Conservation (phyloP, 352 stramenopile species). For the Phytophthora crassamura region DNA sequence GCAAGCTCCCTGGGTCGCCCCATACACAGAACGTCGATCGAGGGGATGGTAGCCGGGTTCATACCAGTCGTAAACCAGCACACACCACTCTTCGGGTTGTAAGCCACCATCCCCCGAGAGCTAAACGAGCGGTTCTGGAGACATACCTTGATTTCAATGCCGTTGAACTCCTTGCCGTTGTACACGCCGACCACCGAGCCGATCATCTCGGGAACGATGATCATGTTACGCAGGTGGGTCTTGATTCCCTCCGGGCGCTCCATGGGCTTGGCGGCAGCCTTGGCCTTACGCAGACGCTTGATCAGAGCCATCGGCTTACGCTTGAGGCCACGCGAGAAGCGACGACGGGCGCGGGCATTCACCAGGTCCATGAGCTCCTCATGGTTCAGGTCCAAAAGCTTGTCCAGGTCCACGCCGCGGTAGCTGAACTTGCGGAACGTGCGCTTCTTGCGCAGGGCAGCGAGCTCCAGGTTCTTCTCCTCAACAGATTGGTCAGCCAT, state of each 20-base stretch:
- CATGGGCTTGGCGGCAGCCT: constrained; percentile 96
- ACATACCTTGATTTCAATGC: constrained; percentile 99
- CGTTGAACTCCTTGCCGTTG: constrained; percentile 99
- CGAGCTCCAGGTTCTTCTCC: constrained; percentile 87
- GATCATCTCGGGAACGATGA: constrained; percentile 99
- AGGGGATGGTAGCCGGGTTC: constrained; percentile 70
- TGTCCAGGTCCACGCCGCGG: constrained; percentile 99
- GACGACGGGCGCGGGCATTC: constrained; percentile 94
- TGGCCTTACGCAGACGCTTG: constrained; percentile 99
- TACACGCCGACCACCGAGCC: constrained; percentile 99
- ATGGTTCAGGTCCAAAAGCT: constrained; percentile 99
- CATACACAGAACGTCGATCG: constrained; percentile 90
- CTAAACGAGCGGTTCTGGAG: constrained; percentile 76
- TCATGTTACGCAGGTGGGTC: constrained; percentile 99
- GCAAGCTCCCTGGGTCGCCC: constrained; percentile 85
- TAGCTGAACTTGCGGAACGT: constrained; percentile 99
- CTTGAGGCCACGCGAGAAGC: constrained; percentile 99
- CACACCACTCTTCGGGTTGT: constrained; percentile 74
- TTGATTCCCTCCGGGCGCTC: constrained; percentile 99
- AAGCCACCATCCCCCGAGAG: constrained; percentile 86
- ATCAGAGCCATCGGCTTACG: constrained; percentile 99
- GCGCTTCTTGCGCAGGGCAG: constrained; percentile 99
- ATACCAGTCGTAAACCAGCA: background rate
- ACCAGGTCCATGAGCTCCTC: constrained; percentile 99
- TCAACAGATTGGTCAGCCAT: constrained; percentile 59